Evolutionary conservation across 192 early-diverging fungal species (phyloP).

Genomic region (Coemansia sp.): DNA sequence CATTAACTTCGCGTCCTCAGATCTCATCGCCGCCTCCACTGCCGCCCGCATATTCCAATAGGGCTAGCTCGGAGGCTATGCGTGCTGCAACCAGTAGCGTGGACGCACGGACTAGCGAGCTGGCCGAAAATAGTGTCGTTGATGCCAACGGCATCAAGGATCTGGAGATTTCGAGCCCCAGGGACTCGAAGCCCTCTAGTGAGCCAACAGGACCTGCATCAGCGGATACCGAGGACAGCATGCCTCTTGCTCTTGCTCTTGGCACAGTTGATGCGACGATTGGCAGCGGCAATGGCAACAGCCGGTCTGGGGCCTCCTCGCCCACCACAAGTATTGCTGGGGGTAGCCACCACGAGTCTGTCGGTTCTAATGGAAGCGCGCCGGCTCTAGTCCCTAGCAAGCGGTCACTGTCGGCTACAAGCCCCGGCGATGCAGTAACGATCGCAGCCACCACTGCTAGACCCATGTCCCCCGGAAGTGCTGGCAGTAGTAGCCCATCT

Average conservation of each 20-base stretch:
- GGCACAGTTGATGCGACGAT: background rate
- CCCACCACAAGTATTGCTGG: slow-evolving; percentile 4
- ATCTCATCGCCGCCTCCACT: slow-evolving; percentile 22
- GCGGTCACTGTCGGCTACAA: slow-evolving; percentile 25
- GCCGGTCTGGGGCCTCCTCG: slow-evolving; percentile 10
- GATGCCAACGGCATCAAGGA: slow-evolving; percentile 34
- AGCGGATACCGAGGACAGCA: background rate
- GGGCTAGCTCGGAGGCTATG: slow-evolving; percentile 16
- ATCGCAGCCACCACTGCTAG: background rate
- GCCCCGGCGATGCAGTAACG: slow-evolving; percentile 11
- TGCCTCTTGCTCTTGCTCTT: background rate
- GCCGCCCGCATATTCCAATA: slow-evolving; percentile 11
- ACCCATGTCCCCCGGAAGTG: background rate
- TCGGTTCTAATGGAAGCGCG: slow-evolving; percentile 3
- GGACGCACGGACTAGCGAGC: slow-evolving; percentile 4
- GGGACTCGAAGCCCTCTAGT: background rate
- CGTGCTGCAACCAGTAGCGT: background rate
- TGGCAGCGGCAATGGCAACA: background rate
- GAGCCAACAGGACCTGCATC: background rate
- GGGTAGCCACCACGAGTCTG: slow-evolving; percentile 1
- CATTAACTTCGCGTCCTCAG: slow-evolving; percentile 43
- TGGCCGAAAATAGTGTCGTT: background rate
- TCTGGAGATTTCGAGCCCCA: slow-evolving; percentile 30
- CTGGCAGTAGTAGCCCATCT: background rate
- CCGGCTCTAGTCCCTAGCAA: slow-evolving; percentile 46